These are phyloP conservation scores for Xylariaceae sp. DNA, from an alignment of 2,329 filamentous ascomycete species.

Conservation along the genomic window DNA sequence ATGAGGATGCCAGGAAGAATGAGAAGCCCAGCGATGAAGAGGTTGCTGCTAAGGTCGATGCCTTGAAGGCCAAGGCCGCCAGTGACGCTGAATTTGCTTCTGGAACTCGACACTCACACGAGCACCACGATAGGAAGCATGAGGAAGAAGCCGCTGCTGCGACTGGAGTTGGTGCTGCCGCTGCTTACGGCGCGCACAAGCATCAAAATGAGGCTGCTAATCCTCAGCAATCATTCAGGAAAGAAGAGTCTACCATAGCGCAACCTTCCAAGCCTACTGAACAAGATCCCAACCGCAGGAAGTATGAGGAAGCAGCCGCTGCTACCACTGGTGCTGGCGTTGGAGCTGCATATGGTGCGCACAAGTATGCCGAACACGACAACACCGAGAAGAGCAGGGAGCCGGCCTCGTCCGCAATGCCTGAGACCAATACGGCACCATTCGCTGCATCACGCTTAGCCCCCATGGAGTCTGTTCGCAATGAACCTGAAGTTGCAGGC, in stretches of 20 bases:
- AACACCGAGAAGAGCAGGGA: neutral
- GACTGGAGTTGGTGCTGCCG: neutral
- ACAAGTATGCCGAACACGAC: constrained; percentile 8
- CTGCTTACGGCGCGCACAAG: neutral
- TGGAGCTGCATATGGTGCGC: constrained; percentile 5
- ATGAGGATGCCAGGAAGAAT: neutral
- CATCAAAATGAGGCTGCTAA: neutral
- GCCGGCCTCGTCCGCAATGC: neutral
- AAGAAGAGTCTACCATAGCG: neutral
- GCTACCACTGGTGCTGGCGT: constrained; percentile 5
- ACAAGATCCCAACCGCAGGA: neutral
- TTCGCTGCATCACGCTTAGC: neutral
- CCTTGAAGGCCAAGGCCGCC: neutral
- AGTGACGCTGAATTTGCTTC: neutral
- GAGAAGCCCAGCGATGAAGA: neutral
- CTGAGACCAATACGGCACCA: neutral
- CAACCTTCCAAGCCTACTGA: neutral
- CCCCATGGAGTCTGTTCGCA: neutral
- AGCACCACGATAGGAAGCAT: neutral
- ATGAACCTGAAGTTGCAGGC: constrained; percentile 1
- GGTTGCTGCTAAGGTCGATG: neutral
- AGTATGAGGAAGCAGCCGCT: neutral
- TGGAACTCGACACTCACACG: neutral
- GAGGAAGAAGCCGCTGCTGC: neutral
- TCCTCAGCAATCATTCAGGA: neutral